Evolutionary conservation across 257 asterid species (phyloP).

Genomic region (Salvia miltiorrhiza): DNA sequence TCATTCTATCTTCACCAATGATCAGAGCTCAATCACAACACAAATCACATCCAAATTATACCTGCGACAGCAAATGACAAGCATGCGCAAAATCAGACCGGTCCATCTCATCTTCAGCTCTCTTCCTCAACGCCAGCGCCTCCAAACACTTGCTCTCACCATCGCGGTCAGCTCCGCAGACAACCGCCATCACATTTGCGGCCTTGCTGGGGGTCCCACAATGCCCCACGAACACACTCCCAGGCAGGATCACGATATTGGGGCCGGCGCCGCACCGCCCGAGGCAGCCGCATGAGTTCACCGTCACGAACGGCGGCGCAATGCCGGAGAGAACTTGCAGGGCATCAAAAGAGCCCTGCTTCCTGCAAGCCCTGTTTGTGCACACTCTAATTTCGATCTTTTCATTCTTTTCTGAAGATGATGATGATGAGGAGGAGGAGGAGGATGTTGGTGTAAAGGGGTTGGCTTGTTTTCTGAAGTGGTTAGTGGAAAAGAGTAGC

Average conservation of each 20-base stretch:
- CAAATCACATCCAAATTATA: neutral
- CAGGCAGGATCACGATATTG: conserved; percentile 66
- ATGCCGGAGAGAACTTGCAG: conserved; percentile 73
- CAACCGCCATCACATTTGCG: conserved; percentile 49
- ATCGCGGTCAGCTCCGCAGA: conserved; percentile 32
- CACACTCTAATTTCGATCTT: conserved; percentile 68
- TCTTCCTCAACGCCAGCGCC: conserved; percentile 82
- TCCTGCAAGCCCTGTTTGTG: conserved; percentile 70
- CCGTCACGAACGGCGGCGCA: conserved; percentile 60
- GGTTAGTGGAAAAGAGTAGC: conserved; percentile 24
- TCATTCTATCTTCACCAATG: neutral
- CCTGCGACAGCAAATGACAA: conserved; percentile 64
- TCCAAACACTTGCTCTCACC: conserved; percentile 49
- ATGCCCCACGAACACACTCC: conserved; percentile 50
- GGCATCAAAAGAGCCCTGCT: conserved; percentile 73
- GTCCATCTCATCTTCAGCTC: conserved; percentile 62
- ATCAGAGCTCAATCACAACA: neutral
- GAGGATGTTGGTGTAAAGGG: conserved; percentile 16
- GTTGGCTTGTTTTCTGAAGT: conserved; percentile 6
- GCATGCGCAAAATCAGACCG: conserved; percentile 52
- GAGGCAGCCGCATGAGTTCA: conserved; percentile 82
- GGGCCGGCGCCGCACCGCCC: conserved; percentile 90
- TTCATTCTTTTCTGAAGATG: conserved; percentile 21
- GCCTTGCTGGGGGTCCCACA: conserved; percentile 76
- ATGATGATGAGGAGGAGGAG: too few species aligned